phyloP scores from a whole-genome alignment of 2,329 filamentous ascomycete genomes.

The Dichotomopilus funicola region DNA sequence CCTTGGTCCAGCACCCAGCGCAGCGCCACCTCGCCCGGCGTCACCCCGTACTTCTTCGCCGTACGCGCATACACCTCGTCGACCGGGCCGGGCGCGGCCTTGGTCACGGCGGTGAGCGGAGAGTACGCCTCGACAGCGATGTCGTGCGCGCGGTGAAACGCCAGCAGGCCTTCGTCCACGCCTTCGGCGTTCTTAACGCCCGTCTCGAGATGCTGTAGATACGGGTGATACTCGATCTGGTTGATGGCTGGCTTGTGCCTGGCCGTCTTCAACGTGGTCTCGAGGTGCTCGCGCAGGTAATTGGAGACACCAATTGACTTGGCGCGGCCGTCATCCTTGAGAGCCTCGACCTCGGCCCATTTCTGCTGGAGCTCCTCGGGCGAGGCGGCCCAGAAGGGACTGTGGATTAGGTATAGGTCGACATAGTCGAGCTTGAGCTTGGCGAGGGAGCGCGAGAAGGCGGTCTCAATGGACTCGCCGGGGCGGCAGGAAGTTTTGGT shows the following conservation, averaged over 20 bases:
- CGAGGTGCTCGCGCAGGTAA: slow-evolving; percentile 53
- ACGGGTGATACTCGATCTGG: slow-evolving; percentile 77
- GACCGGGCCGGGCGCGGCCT: slow-evolving; percentile 46
- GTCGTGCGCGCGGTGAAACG: slow-evolving; percentile 49
- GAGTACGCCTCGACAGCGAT: slow-evolving; percentile 53
- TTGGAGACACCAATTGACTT: slow-evolving; percentile 74
- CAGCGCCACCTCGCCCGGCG: slow-evolving; percentile 49
- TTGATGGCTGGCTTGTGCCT: slow-evolving; percentile 62
- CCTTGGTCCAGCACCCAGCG: slow-evolving; percentile 56
- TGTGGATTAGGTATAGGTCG: slow-evolving; percentile 62
- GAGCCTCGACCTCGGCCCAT: slow-evolving; percentile 57
- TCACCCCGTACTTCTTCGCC: slow-evolving; percentile 53
- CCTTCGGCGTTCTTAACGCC: too few species aligned
- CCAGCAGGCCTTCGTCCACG: slow-evolving; percentile 40
- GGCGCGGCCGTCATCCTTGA: slow-evolving; percentile 59
- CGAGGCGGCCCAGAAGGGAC: slow-evolving; percentile 46
- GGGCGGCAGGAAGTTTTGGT: slow-evolving; percentile 46
- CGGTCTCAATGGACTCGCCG: slow-evolving; percentile 37
- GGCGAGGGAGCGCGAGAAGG: slow-evolving; percentile 53
- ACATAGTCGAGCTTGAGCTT: slow-evolving; percentile 65
- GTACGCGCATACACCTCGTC: slow-evolving; percentile 45
- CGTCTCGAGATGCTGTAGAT: slow-evolving; percentile 56
- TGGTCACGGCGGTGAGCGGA: slow-evolving; percentile 46
- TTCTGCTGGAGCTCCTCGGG: slow-evolving; percentile 48
- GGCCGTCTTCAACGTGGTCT: slow-evolving; percentile 51